These are phyloP conservation scores for Ceratobasidium theobromae DNA, from an alignment of 1,284 basidiomycete genomes.

Conservation along the genomic window DNA sequence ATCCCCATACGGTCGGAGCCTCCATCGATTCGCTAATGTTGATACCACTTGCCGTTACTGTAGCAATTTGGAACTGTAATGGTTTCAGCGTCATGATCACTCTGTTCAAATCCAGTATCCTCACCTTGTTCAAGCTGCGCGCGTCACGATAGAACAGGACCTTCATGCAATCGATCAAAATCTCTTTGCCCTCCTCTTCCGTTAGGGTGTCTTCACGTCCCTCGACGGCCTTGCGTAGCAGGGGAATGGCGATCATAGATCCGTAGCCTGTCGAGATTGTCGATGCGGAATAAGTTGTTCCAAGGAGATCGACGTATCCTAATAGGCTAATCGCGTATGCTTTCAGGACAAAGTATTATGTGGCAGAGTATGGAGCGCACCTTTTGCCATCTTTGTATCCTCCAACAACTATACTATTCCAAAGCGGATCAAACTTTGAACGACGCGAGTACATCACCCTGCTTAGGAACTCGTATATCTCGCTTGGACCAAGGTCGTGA, in stretches of 20 bases:
- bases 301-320: slow-evolving; percentile 94
- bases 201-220: slow-evolving; percentile 74
- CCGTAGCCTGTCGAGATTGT: slow-evolving; percentile 97
- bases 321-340: slow-evolving; percentile 65
- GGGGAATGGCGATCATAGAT: slow-evolving; percentile 90
- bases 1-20: slow-evolving; percentile 83
- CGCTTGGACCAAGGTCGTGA: slow-evolving; percentile 80
- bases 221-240: slow-evolving; percentile 89
- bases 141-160: slow-evolving; percentile 98
- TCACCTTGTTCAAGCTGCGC: slow-evolving; percentile 91
- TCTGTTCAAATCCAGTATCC: neutral
- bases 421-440: slow-evolving; percentile 89
- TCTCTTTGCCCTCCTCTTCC: slow-evolving; percentile 76
- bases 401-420: slow-evolving; percentile 96
- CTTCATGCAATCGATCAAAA: slow-evolving; percentile 87
- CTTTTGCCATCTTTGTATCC: slow-evolving; percentile 80
- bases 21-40: slow-evolving; percentile 78
- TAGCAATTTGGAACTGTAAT: slow-evolving; percentile 91
- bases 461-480: slow-evolving; percentile 92
- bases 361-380: slow-evolving; percentile 45
- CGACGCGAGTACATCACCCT: slow-evolving; percentile 90
- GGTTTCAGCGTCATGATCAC: neutral
- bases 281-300: slow-evolving; percentile 92
- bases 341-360: neutral
- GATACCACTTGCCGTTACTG: slow-evolving; percentile 76